Evolutionary conservation across 2,329 filamentous ascomycete species (phyloP), one percentile per base, ranked within the genome.

Genomic region (Zasmidium angulare): DNA sequence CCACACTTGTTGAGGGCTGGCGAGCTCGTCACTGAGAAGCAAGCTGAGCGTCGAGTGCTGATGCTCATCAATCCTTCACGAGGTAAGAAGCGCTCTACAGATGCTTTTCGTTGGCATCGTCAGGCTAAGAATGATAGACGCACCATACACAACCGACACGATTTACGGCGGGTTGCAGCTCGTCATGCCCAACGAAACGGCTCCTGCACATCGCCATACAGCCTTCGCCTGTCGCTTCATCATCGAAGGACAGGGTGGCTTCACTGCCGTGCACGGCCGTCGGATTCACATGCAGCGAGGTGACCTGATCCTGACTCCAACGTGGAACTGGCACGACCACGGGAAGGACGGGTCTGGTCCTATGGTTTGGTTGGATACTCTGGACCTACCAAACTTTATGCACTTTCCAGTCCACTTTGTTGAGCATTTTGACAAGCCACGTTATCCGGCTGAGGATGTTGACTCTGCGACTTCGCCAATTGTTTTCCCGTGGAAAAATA

Each of bases 281-380:
- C 78, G 81, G 55, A 81, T 86, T 63, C 71, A 74, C 1, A 81
- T 86, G 68, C 66, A 75, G 20, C 75, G 78, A 1, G 82, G 83
- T 9, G 83, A 86, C 62, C 80, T 86, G 1, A 81, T 86, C 14
- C 70, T 85, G 0, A 86, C 84, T 0, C 84, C 83, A 0, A 80
- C 77, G 0, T 86, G 83, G 83, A 80, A 84, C 66, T 86, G 81
- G 77, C 83, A 85, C 60, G 84, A 86, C 60, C 83, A 86, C 58
- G 84, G 84, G 2, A 85, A 85, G 50, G 82, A 86, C 58, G 80
- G 82, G 9, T 73, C 75, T 0, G 75, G 75, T 1, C 81, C 26
- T 11, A 29, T 29, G 26, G 79, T 86, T 24, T 86, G 84, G 84
- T 73, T 86, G 1, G 84, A 86, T 65, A 81, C 78, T 2, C 68